Percentiles rank a stretch among this genome's conserved stretches.
These are phyloP conservation scores for Ganoderma sinense DNA, from an alignment of 1,284 basidiomycete genomes.

Conservation along the genomic window DNA sequence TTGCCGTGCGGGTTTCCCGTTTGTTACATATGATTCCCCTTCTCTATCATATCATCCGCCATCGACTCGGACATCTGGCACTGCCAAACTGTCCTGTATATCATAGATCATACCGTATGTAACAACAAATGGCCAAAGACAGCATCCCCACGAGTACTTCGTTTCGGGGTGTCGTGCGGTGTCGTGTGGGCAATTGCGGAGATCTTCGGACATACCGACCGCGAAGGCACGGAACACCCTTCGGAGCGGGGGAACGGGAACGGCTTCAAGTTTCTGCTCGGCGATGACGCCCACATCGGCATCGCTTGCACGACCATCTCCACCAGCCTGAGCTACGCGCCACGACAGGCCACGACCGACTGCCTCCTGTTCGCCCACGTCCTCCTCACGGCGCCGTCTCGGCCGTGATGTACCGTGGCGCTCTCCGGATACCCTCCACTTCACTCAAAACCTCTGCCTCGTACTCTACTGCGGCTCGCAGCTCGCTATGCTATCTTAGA, in stretches of 20 bases:
- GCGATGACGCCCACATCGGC: constrained; percentile 14
- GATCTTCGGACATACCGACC: neutral
- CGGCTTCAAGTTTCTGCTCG: neutral
- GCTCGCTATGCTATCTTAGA: constrained; percentile 8
- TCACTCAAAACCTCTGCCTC: neutral
- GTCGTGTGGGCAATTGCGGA: neutral
- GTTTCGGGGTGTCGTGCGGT: neutral
- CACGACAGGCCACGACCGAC: neutral
- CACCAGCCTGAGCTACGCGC: neutral
- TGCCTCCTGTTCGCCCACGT: neutral
- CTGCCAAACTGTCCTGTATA: neutral
- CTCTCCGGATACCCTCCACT: constrained; percentile 12
- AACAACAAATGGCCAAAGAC: neutral
- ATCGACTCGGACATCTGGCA: neutral
- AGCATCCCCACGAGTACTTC: neutral
- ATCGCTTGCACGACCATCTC: constrained; percentile 11
- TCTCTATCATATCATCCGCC: neutral
- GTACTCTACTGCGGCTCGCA: constrained; percentile 1
- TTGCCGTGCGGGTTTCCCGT: constrained; percentile 7
- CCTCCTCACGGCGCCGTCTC: neutral
- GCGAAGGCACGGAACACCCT: neutral
- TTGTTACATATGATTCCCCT: neutral
- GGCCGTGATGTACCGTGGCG: constrained; percentile 23
- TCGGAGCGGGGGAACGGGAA: neutral
- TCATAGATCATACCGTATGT: neutral